These are phyloP conservation scores for Nicotiana benthamiana DNA, from an alignment of 257 asterid species.

Conservation along the genomic window DNA sequence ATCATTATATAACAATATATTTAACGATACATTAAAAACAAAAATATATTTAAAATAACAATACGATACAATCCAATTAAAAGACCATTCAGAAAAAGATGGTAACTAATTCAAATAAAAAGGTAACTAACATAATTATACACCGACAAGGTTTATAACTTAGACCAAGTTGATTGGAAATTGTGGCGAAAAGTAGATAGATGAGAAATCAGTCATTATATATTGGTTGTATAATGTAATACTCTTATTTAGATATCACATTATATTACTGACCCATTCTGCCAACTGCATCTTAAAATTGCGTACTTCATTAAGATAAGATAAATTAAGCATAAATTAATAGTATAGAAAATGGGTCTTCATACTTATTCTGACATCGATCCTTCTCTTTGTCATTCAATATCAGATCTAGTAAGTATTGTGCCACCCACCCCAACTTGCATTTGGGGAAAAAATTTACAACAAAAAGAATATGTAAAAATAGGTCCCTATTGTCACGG, in stretches of 20 bases:
- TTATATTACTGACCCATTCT: background rate
- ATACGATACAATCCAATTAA: too few species aligned
- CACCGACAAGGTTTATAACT: background rate
- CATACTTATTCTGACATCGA: background rate
- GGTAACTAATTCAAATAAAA: too few species aligned
- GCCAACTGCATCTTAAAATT: background rate
- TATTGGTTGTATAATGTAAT: background rate
- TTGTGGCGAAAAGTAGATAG: background rate
- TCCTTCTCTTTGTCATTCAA: background rate
- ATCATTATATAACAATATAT: too few species aligned
- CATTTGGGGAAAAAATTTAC: too few species aligned
- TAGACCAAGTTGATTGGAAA: background rate
- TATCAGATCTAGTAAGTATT: background rate
- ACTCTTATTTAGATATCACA: background rate
- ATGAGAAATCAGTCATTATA: background rate
- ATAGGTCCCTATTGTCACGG: background rate
- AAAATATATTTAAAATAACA: too few species aligned
- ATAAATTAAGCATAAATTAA: background rate
- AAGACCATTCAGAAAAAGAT: too few species aligned
- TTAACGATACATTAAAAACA: too few species aligned
- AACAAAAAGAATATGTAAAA: background rate
- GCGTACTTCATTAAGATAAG: background rate
- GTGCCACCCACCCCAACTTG: too few species aligned
- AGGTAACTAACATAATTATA: background rate
- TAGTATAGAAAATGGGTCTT: background rate